Base-by-base conservation (phyloP, 2,329 filamentous ascomycete genomes). In the Truncatella angustata region DNA sequence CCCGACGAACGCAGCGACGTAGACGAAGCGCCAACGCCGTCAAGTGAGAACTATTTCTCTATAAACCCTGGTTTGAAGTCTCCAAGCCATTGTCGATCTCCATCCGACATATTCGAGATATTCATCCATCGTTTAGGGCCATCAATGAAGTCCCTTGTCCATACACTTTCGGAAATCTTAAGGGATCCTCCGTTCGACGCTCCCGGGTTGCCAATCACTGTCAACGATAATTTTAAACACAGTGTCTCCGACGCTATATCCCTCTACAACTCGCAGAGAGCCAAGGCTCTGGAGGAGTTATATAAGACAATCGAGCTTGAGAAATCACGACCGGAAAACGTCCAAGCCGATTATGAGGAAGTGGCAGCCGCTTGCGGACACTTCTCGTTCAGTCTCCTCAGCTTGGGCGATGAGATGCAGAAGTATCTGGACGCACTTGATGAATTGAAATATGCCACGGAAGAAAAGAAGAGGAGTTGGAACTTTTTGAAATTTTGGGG, bases 321-420 rank as follows among this genome's bases (percentile, higher is more conserved):
- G 10, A 83, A 83, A 53, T 76, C 84, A 3, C 80, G 84, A 37
- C 86, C 87, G 0, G 79, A 90, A 49, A 87, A 88, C 56, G 80
- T 93, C 7, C 87, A 95, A 64, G 94, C 93, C 2, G 94, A 97
- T 67, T 91, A 96, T 52, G 94, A 99, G 67, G 94, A 99, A 69
- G 92, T 97, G 10, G 92, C 93, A 36, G 93, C 94, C n/a, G 95
- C 92, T 52, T 99, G 94, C 64, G 93, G 94, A 0, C 92, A 97
- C 70, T 99, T 97, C 66, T 93, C 90, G 65, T 97, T 94, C 66
- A 95, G 89, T 39, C 76, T 99, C 23, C 83, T 94, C 56, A 89
- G 94, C 59, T 93, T 97, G 64, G 92, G 91, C 0, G 90, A 96
- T 65, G 91, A 97, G 64, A 88, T 96, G 73, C 84, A 90, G 58